These are phyloP conservation scores for Penicillium coprophilum DNA, from an alignment of 495 filamentous ascomycete genomes.

Conservation along the genomic window DNA sequence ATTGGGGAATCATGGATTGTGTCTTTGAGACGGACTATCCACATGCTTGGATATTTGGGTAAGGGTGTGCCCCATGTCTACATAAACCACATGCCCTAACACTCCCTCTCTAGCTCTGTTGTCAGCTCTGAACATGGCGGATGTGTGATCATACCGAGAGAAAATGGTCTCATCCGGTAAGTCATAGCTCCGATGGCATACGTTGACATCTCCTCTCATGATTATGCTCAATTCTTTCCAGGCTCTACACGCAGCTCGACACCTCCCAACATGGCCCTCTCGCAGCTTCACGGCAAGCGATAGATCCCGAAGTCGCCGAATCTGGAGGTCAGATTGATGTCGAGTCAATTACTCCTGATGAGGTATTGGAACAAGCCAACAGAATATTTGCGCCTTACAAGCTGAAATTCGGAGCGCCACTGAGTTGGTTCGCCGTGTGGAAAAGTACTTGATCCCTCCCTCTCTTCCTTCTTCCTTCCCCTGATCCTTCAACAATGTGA, in stretches of 20 bases:
- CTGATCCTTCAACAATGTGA: no score
- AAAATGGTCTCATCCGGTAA: conserved; percentile 39
- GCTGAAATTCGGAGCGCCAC: conserved; percentile 30
- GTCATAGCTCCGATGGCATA: no score
- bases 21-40: conserved; percentile 38
- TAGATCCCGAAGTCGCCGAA: background rate
- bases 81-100: no score
- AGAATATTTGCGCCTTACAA: conserved; percentile 39
- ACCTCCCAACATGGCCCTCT: background rate
- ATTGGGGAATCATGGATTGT: conserved; percentile 46
- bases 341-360: conserved; percentile 32
- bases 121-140: conserved; percentile 34
- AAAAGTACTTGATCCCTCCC: conserved; percentile 29
- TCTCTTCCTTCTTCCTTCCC: no score
- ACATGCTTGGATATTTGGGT: conserved; percentile 37
- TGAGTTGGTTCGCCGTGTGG: conserved; percentile 45
- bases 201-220: no score
- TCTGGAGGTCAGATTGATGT: conserved; percentile 1
- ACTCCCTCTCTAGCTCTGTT: no score
- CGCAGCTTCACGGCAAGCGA: background rate
- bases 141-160: conserved; percentile 38
- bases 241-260: background rate
- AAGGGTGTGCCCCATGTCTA: no score
- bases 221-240: no score
- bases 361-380: conserved; percentile 38